phyloP scores from a whole-genome alignment of 306 rosid species.

The Citrullus colocynthis region DNA sequence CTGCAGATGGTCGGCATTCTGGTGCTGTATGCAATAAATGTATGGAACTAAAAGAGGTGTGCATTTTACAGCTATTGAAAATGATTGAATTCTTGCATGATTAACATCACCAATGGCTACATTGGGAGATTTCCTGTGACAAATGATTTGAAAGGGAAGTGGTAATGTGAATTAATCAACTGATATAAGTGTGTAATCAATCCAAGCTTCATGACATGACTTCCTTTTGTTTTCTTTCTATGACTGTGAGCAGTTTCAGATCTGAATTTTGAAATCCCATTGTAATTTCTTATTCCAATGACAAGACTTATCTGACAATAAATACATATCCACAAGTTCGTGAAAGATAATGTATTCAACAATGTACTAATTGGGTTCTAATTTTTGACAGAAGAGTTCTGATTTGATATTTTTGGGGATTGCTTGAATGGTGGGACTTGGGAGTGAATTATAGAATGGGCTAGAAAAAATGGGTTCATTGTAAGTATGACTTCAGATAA shows the following conservation, averaged over 20 bases:
- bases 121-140: background rate
- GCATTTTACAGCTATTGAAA: background rate
- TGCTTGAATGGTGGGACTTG: background rate
- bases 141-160: slow-evolving; percentile 1
- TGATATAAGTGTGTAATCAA: slow-evolving; percentile 1
- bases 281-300: background rate
- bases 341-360: background rate
- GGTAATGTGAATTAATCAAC: slow-evolving; percentile 7
- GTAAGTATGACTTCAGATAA: background rate
- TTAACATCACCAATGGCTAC: background rate
- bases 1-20: background rate
- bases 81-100: background rate
- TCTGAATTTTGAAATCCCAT: slow-evolving; percentile 4
- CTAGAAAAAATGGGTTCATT: background rate
- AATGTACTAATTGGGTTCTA: background rate
- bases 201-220: slow-evolving; percentile 1
- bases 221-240: slow-evolving; percentile 7
- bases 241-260: background rate
- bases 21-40: background rate
- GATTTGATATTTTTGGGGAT: background rate
- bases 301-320: background rate
- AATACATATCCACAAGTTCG: background rate
- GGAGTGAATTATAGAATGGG: background rate
- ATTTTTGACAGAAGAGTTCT: background rate
- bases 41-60: background rate